Evolutionary conservation across 2,329 filamentous ascomycete species (phyloP).

Genomic region (Epichloe aotearoae): DNA sequence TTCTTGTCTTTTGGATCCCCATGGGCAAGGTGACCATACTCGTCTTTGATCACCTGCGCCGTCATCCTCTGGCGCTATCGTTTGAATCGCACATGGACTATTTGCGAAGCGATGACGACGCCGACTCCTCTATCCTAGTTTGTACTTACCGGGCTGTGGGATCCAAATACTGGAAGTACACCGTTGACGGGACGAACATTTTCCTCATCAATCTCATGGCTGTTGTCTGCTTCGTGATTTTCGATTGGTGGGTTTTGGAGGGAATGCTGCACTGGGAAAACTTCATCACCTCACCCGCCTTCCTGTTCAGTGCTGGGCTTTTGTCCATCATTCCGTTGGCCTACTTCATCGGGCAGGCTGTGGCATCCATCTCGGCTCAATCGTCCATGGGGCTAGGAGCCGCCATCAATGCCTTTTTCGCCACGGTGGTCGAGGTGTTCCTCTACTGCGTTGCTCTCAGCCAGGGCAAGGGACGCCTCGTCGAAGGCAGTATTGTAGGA

Average conservation of each 20-base stretch:
- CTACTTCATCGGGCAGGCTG: slow-evolving; percentile 97
- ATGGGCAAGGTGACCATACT: slow-evolving; percentile 94
- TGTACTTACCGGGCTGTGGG: slow-evolving; percentile 96
- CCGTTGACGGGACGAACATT: slow-evolving; percentile 94
- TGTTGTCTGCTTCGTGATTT: slow-evolving; percentile 85
- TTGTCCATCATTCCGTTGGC: slow-evolving; percentile 91
- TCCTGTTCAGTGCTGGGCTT: slow-evolving; percentile 73
- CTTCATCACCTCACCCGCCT: slow-evolving; percentile 67
- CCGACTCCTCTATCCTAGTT: slow-evolving; percentile 74
- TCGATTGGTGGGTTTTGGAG: slow-evolving; percentile 76
- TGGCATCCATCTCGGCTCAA: slow-evolving; percentile 95
- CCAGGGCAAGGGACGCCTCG: slow-evolving; percentile 82
- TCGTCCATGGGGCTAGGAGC: slow-evolving; percentile 97
- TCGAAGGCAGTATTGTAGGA: slow-evolving; percentile 93
- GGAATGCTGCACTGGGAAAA: slow-evolving; percentile 53
- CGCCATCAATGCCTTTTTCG: slow-evolving; percentile 96
- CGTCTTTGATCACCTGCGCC: slow-evolving; percentile 78
- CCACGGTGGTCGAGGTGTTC: slow-evolving; percentile 93
- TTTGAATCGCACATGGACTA: slow-evolving; percentile 80
- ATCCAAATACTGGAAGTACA: slow-evolving; percentile 98
- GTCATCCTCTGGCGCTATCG: slow-evolving; percentile 82
- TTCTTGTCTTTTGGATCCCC: slow-evolving; percentile 93
- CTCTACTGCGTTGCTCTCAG: slow-evolving; percentile 89
- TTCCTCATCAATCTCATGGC: slow-evolving; percentile 96
- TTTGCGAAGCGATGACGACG: slow-evolving; percentile 55